Evolutionary conservation across 2,329 filamentous ascomycete species (phyloP), one percentile per base, ranked within the genome.

Genomic region (Parascedosporium putredinis): DNA sequence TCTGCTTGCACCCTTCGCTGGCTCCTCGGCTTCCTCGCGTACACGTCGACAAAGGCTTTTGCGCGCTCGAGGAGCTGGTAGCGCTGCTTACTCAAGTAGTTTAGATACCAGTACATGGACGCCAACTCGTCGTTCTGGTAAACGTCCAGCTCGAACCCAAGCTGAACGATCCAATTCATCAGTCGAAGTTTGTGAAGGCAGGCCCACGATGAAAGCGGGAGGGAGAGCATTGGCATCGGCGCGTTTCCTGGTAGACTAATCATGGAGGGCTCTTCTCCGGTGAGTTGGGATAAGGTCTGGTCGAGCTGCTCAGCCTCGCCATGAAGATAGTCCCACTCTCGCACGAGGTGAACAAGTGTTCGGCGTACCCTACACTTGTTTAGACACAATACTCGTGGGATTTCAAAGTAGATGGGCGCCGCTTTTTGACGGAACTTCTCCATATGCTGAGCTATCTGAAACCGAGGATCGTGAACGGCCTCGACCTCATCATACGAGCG

Each of bases 61-160:
- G 93, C 88, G 49, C 86, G 78, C 56, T 88, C 83, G 22, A 85
- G 68, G 58, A 96, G 80, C 60, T 81, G 74, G 43, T 80, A 67
- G 53, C 84, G 73, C 50, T 84, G 79, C 61, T 82, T 77, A 59
- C 85, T 72, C 52, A 94, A 69, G 67, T 87, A 79, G 56, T 86
- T 79, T 54, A 95, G 69, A 63, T 95, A 89, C 81, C 86, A 93
- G 64, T 97, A 97, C 86, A 96, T 95, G 22, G 81, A 82, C 1
- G 82, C 78, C 8, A 93, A 73, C 64, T 98, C 93, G 62, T 95
- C 85, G 0, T 81, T 75, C 49, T 91, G 82, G 64, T 97, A 97
- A 8, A 95, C 79, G 40, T 91, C 84, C 10, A 96, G 81, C 65
- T 98, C 93, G 63, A 98, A 97, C 10, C 94, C 93, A 27, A 96